A percentile compares a stretch with the other conserved stretches of the same genome.
phyloP scores from a whole-genome alignment of 306 rosid genomes.

The Fragaria ananassa region DNA sequence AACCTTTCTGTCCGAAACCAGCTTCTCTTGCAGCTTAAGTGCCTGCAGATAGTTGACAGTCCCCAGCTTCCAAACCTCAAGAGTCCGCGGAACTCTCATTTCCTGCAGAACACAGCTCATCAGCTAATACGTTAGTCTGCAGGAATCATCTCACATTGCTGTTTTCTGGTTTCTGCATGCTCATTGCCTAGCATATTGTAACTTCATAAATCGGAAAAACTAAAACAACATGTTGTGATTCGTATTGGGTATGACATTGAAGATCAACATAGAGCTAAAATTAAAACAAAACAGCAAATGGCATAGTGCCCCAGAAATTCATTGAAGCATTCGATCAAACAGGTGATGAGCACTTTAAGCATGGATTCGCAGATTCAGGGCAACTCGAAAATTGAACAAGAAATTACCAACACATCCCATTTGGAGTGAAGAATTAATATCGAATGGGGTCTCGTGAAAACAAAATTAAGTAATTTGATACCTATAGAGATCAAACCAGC shows the following conservation, averaged over 20 bases:
- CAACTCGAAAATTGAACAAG: not conserved
- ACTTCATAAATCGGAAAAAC: not conserved
- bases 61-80: conserved; percentile 87
- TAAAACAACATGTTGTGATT: not conserved
- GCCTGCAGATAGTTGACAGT: conserved; percentile 60
- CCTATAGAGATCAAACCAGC: not conserved
- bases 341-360: not conserved
- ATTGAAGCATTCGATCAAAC: conserved; percentile 23
- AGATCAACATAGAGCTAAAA: not conserved
- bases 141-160: not conserved
- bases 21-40: conserved; percentile 64
- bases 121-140: not conserved
- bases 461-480: not conserved
- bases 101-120: conserved; percentile 39
- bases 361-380: not conserved
- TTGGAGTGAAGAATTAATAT: too few species aligned
- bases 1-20: conserved; percentile 60
- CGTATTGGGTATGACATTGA: not conserved
- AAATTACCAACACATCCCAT: not conserved
- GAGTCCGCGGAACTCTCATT: conserved; percentile 58
- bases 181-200: not conserved
- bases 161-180: not conserved
- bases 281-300: not conserved
- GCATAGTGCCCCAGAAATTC: not conserved
- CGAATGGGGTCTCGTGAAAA: not conserved